Evolutionary conservation across 768 basidiomycete species (phyloP).

Genomic region (Mycena pura): DNA sequence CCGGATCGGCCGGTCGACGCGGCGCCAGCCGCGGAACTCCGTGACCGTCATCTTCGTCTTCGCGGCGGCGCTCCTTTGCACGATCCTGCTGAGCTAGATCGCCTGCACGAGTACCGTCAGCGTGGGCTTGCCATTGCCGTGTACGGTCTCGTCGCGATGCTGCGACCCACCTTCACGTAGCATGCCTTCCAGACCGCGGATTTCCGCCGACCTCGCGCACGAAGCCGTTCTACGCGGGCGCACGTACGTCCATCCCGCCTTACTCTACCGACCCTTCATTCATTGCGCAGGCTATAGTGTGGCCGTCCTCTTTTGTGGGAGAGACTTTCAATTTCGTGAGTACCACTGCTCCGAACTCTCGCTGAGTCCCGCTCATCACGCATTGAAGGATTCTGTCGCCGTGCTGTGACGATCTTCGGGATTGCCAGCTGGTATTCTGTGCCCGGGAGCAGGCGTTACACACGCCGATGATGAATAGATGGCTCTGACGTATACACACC

Average conservation of each 20-base stretch:
- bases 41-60: slow-evolving; percentile 88
- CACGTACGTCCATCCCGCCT: no score
- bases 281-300: slow-evolving; percentile 69
- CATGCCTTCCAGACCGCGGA: slow-evolving; percentile 74
- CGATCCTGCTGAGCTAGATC: slow-evolving; percentile 88
- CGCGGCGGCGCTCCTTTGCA: slow-evolving; percentile 77
- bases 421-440: slow-evolving; percentile 79
- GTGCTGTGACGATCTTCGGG: slow-evolving; percentile 78
- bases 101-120: slow-evolving; percentile 92
- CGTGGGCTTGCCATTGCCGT: slow-evolving; percentile 88
- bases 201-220: slow-evolving; percentile 77
- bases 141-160: slow-evolving; percentile 80
- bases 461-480: slow-evolving; percentile 27
- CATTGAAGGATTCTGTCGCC: slow-evolving; percentile 71
- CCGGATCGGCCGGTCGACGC: slow-evolving; percentile 77
- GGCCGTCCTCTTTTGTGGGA: slow-evolving; percentile 83
- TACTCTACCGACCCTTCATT: slow-evolving; percentile 4
- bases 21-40: slow-evolving; percentile 85
- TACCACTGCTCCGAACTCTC: slow-evolving; percentile 19
- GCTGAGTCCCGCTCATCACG: slow-evolving; percentile 1
- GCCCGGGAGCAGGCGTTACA: slow-evolving; percentile 65
- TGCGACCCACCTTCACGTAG: slow-evolving; percentile 82
- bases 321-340: slow-evolving; percentile 86
- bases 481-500: no score
- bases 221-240: slow-evolving; percentile 70